Evolutionary conservation across 805 yeast species (phyloP), one percentile per base, ranked within the genome.

Genomic region (Sungouiozyma intestinalis): DNA sequence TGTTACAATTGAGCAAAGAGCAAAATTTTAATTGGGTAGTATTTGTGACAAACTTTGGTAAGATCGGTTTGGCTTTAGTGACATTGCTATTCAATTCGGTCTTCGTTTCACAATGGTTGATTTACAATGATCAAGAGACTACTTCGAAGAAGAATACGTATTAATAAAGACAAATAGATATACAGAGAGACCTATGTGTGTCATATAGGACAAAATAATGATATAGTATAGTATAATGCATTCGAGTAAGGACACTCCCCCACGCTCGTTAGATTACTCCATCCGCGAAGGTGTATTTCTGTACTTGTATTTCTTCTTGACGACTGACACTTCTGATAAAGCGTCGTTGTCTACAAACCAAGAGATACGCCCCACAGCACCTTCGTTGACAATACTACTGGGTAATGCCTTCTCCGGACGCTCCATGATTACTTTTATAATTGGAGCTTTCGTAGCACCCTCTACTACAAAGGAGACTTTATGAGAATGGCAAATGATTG

Each of bases 331-430:
- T 56, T 86, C 95, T 36, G 77, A 74, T 53, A 85, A 75, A 3
- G 96, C 95, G 50, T 80, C 95, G 53, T 85, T 84, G 61, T 88
- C 97, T 32, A 90, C 97, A 67, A 88, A 90, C 97, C 97, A 88
- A 7, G 87, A 76, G 3, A 88, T 95, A 64, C 82, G 81, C 14
- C 96, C 96, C 1, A 94, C 95, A 15, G 96, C 95, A 20, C 84
- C 83, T 63, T 86, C 96, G 58, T 88, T 88, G 43, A 88, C 95
- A 44, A 88, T 81, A 45, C 90, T 79, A 46, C 92, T 82, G 24
- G 97, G 97, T 46, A 90, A 72, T 1, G 95, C 96, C 67, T 86
- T 87, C 58, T 90, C 97, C 2, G 97, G 96, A 57, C 95, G 76
- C 66, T 90, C 97, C 86, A 88, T 83, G 43, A 90, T 88, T 9